These are phyloP conservation scores for Sordariomycetes sp. DNA, from an alignment of 2,329 filamentous ascomycete genomes.

Conservation along the genomic window DNA sequence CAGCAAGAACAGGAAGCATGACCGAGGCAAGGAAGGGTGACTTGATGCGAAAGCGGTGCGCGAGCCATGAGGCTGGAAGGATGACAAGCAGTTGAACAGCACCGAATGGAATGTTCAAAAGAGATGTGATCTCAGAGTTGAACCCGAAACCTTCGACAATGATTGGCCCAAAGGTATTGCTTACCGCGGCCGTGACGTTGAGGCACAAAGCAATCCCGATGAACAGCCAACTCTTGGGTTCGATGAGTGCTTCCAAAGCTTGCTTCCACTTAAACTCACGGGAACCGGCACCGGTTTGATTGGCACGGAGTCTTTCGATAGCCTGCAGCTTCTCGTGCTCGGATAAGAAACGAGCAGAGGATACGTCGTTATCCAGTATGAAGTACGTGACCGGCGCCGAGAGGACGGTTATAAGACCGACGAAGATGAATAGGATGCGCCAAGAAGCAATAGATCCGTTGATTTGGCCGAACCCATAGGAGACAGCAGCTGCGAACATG, in stretches of 20 bases:
- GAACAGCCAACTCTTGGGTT: constrained; percentile 50
- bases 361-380: constrained; percentile 50
- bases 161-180: constrained; percentile 56
- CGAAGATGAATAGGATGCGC: constrained; percentile 50
- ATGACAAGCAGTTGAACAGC: constrained; percentile 52
- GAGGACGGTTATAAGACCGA: constrained; percentile 49
- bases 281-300: constrained; percentile 64
- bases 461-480: constrained; percentile 49
- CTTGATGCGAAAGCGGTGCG: constrained; percentile 48
- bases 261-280: constrained; percentile 62
- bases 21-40: constrained; percentile 42
- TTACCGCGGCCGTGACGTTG: constrained; percentile 55
- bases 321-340: constrained; percentile 59
- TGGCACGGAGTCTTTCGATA: constrained; percentile 61
- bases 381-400: constrained; percentile 50
- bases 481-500: constrained; percentile 45
- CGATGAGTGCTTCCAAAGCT: constrained; percentile 38
- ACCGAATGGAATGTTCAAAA: constrained; percentile 61
- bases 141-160: constrained; percentile 53
- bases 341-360: constrained; percentile 45
- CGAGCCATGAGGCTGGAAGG: constrained; percentile 47
- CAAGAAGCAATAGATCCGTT: constrained; percentile 21
- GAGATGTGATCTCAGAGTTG: constrained; percentile 44
- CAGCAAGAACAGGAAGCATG: constrained; percentile 51
- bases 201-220: constrained; percentile 49